Conservation (phyloP, 2,329 filamentous ascomycete species). For the Trichoderma cornu-damae region DNA sequence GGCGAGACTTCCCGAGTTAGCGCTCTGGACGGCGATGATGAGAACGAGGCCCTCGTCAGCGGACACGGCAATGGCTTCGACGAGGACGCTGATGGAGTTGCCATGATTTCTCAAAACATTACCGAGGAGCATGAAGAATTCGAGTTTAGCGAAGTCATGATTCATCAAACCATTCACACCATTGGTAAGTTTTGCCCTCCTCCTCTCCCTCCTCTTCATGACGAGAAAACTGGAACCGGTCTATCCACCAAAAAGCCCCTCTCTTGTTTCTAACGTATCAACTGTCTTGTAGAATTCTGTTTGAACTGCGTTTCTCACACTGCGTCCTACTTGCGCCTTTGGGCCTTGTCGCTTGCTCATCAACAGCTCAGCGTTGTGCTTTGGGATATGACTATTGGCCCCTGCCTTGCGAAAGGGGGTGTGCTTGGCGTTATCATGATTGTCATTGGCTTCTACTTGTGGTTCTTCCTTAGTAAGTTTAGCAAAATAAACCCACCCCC, state of each 20-base stretch:
- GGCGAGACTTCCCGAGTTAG: slow-evolving; percentile 84
- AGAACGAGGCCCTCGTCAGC: slow-evolving; percentile 50
- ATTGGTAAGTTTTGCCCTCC: slow-evolving; percentile 63
- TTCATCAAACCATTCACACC: slow-evolving; percentile 97
- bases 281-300: slow-evolving; percentile 72
- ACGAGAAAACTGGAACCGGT: too few relatives aligned
- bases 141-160: slow-evolving; percentile 96
- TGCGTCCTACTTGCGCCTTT: slow-evolving; percentile 95
- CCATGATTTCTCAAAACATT: slow-evolving; percentile 84
- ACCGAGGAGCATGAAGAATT: slow-evolving; percentile 90
- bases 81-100: slow-evolving; percentile 73
- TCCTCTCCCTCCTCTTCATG: too few relatives aligned
- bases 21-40: slow-evolving; percentile 84
- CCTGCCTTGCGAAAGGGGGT: slow-evolving; percentile 63
- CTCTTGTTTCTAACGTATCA: background rate
- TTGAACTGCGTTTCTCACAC: slow-evolving; percentile 99
- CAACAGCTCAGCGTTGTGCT: slow-evolving; percentile 95
- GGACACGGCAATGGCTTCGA: slow-evolving; percentile 55
- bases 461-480: slow-evolving; percentile 75
- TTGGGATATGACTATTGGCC: slow-evolving; percentile 90
- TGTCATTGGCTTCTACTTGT: slow-evolving; percentile 76
- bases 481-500: too few relatives aligned
- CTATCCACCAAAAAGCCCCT: too few relatives aligned
- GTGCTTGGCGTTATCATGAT: slow-evolving; percentile 70
- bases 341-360: slow-evolving; percentile 94